Conservation (phyloP, 139 green algal genomes). For the Helicosporidium sp. region DNA sequence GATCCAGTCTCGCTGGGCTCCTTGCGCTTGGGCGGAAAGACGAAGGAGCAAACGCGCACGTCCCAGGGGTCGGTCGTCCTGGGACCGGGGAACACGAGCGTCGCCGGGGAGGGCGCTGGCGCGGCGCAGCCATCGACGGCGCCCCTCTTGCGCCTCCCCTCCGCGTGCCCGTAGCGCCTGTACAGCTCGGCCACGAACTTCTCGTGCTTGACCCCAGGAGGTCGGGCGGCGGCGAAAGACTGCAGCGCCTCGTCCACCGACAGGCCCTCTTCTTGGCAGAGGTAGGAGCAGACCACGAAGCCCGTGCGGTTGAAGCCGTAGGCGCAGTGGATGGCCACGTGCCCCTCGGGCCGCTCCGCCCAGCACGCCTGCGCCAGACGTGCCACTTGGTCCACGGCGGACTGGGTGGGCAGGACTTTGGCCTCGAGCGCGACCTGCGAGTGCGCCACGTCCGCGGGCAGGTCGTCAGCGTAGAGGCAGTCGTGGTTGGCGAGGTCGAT, state of each 20-base stretch:
- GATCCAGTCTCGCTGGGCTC: no score
- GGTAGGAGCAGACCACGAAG: conserved; percentile 64
- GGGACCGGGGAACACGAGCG: no score
- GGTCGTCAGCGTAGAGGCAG: conserved; percentile 53
- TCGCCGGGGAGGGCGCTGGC: no score
- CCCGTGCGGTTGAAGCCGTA: conserved; percentile 81
- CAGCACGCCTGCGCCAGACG: conserved; percentile 32
- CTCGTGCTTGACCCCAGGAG: conserved; percentile 62
- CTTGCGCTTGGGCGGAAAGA: no score
- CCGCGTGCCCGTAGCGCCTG: conserved; percentile 23
- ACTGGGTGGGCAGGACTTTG: conserved; percentile 38
- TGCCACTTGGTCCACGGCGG: conserved; percentile 34
- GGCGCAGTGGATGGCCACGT: conserved; percentile 68
- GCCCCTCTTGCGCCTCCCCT: not conserved
- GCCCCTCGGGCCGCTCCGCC: conserved; percentile 21
- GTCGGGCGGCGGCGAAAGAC: conserved; percentile 38
- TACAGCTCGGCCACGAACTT: conserved; percentile 51
- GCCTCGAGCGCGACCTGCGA: conserved; percentile 39
- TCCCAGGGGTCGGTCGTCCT: no score
- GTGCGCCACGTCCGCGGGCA: conserved; percentile 34
- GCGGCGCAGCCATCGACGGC: not conserved
- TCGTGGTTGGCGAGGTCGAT: conserved; percentile 68
- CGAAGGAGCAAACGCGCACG: no score
- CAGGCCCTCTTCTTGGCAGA: conserved; percentile 39
- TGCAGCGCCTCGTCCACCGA: conserved; percentile 45